phyloP scores from a whole-genome alignment of 2,329 filamentous ascomycete genomes.

The Stagonosporopsis tanaceti region DNA sequence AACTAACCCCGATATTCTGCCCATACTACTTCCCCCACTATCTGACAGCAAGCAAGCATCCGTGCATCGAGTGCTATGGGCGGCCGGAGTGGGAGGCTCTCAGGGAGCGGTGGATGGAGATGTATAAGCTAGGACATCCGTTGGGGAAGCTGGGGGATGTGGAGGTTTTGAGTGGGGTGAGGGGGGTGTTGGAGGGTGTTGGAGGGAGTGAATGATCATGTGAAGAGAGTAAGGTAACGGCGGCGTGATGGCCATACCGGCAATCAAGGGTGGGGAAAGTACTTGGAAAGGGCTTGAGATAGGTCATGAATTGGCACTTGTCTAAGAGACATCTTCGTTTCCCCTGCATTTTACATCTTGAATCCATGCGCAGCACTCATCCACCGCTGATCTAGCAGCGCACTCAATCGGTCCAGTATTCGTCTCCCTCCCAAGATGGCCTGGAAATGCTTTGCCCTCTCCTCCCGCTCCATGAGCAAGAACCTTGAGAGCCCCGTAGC shows the following conservation, averaged over 20 bases:
- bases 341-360: slow-evolving; percentile 18
- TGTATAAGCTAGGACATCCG: slow-evolving; percentile 31
- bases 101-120: slow-evolving; percentile 25
- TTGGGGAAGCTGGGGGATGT: slow-evolving; percentile 25
- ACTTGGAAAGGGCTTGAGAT: no score
- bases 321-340: neutral
- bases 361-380: slow-evolving; percentile 47
- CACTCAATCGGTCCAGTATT: slow-evolving; percentile 62
- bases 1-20: slow-evolving; percentile 27
- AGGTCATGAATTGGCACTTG: neutral
- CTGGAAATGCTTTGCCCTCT: slow-evolving; percentile 62
- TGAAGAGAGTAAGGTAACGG: neutral
- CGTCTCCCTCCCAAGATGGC: slow-evolving; percentile 62
- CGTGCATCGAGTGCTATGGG: slow-evolving; percentile 40
- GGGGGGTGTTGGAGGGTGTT: neutral
- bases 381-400: slow-evolving; percentile 62
- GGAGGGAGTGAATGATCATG: neutral
- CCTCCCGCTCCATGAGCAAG: slow-evolving; percentile 61
- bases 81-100: slow-evolving; percentile 23
- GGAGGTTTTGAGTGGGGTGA: slow-evolving; percentile 31
- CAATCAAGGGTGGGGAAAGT: no score
- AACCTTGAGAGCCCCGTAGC: slow-evolving; percentile 61
- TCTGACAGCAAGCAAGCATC: slow-evolving; percentile 24
- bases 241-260: no score
- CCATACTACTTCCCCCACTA: slow-evolving; percentile 30